These are phyloP conservation scores for Mycosarcoma mackinlayi DNA, from an alignment of 1,284 basidiomycete species.

Conservation along the genomic window DNA sequence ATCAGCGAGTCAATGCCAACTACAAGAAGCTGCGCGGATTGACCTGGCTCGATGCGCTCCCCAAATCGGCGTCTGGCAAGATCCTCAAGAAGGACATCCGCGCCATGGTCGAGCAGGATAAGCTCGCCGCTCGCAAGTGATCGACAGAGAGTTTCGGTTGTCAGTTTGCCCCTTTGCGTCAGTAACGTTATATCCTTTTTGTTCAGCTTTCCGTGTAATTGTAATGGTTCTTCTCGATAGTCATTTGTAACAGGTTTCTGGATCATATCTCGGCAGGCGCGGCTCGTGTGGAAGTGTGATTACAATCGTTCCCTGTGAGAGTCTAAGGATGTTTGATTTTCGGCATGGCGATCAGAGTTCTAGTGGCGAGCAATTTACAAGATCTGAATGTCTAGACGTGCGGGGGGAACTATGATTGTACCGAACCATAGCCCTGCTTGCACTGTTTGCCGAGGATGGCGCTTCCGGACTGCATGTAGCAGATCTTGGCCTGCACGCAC, in stretches of 20 bases:
- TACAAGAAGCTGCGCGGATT: slow-evolving; percentile 64
- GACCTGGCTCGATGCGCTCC: slow-evolving; percentile 60
- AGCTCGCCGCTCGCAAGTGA: slow-evolving; percentile 27
- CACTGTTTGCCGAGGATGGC: slow-evolving; percentile 75
- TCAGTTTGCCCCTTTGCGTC: too few species aligned
- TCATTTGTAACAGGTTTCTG: too few species aligned
- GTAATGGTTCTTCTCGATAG: too few species aligned
- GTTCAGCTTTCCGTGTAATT: not conserved
- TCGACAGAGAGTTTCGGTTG: too few species aligned
- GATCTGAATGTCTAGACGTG: not conserved
- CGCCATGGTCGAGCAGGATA: slow-evolving; percentile 41
- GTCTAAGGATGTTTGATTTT: too few species aligned
- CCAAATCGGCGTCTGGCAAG: slow-evolving; percentile 63
- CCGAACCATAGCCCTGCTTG: slow-evolving; percentile 75
- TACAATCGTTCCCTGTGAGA: too few species aligned
- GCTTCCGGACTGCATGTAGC: slow-evolving; percentile 80
- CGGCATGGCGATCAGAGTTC: too few species aligned
- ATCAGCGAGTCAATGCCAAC: slow-evolving; percentile 54
- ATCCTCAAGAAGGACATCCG: slow-evolving; percentile 63
- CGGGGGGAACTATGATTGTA: slow-evolving; percentile 70
- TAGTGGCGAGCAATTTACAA: too few species aligned
- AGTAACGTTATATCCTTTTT: too few species aligned
- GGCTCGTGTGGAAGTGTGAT: too few species aligned
- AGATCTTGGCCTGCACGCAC: slow-evolving; percentile 78
- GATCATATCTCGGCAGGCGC: too few species aligned